A percentile compares a stretch with the other conserved stretches of the same genome.
These are phyloP conservation scores for Aspergillus funiculosus DNA, from an alignment of 495 filamentous ascomycete genomes.

Conservation along the genomic window DNA sequence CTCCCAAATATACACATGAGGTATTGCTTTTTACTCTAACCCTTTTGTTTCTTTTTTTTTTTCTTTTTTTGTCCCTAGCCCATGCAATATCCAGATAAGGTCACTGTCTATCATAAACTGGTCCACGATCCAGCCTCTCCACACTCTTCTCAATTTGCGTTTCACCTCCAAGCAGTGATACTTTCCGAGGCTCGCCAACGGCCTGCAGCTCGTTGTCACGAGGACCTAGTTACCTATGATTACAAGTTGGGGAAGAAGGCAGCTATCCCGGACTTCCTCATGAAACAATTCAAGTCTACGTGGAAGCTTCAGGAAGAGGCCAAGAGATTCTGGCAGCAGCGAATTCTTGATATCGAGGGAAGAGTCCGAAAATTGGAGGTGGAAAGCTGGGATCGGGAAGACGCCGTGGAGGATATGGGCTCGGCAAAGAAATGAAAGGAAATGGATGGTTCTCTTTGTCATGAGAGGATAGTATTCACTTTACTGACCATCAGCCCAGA, in stretches of 20 bases:
- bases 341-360: conserved; percentile 50
- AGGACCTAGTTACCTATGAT: conserved; percentile 84
- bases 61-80: conserved; percentile 48
- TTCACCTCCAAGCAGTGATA: conserved; percentile 56
- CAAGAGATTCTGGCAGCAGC: conserved; percentile 38
- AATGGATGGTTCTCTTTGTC: too few species aligned
- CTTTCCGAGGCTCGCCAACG: conserved; percentile 76
- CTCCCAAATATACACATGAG: too few species aligned
- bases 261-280: conserved; percentile 60
- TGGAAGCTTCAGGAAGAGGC: conserved; percentile 63
- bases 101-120: conserved; percentile 86
- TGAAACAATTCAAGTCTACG: conserved; percentile 57
- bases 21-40: too few species aligned
- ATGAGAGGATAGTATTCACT: background rate
- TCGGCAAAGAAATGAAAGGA: conserved; percentile 30
- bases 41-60: background rate
- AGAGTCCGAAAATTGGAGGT: conserved; percentile 59
- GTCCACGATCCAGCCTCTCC: conserved; percentile 41
- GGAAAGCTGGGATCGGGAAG: conserved; percentile 66
- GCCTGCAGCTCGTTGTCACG: conserved; percentile 68
- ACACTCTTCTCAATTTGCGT: conserved; percentile 40
- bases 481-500: background rate
- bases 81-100: conserved; percentile 79
- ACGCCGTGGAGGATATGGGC: conserved; percentile 67
- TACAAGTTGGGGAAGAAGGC: conserved; percentile 54